phyloP scores from a whole-genome alignment of 2,329 filamentous ascomycete genomes.

The Fusarium verrucosum region DNA sequence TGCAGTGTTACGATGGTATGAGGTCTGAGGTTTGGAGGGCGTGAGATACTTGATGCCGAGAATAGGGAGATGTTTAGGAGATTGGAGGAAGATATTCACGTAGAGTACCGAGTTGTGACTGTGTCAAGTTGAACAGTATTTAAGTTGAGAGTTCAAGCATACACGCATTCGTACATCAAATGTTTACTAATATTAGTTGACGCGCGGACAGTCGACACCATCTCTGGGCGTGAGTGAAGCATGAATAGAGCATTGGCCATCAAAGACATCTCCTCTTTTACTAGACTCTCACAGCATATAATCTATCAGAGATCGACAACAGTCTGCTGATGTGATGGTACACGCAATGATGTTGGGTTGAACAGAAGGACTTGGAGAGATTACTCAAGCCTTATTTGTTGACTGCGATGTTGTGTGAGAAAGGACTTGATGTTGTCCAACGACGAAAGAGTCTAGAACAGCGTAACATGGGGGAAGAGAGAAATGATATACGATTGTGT shows the following conservation, averaged over 20 bases:
- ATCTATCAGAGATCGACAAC: background rate
- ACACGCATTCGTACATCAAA: no score
- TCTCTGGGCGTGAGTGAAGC: background rate
- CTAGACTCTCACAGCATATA: background rate
- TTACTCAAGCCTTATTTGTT: conserved; percentile 14
- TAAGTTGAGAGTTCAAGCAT: background rate
- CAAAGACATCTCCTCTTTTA: background rate
- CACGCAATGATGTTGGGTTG: background rate
- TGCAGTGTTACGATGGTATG: no score
- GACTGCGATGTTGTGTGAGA: background rate
- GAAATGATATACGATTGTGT: background rate
- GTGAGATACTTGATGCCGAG: background rate
- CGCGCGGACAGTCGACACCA: background rate
- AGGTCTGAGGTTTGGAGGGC: background rate
- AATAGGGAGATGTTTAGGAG: no score
- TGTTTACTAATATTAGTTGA: background rate
- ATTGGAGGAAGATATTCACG: background rate
- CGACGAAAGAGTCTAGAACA: background rate
- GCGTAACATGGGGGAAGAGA: background rate
- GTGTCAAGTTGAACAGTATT: background rate
- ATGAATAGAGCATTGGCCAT: background rate
- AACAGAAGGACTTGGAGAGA: background rate
- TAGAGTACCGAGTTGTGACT: background rate
- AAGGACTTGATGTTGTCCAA: background rate
- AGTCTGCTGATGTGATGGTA: background rate